A percentile compares a stretch with the other conserved stretches of the same genome.
These are phyloP conservation scores for Metschnikowia vanudenii DNA, from an alignment of 805 yeast genomes.

Conservation along the genomic window DNA sequence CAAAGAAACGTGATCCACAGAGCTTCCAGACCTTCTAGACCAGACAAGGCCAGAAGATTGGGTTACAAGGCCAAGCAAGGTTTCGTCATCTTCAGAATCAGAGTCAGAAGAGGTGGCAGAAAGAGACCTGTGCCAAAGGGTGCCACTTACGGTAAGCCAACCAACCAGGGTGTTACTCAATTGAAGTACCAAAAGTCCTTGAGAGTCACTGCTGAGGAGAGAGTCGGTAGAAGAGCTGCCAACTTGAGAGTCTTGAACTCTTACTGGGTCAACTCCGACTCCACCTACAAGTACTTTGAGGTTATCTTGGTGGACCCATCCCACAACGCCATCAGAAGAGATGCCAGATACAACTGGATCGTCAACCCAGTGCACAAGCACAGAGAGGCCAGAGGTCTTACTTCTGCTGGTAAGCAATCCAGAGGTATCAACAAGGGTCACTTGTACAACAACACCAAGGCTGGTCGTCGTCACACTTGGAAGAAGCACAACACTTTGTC, in stretches of 20 bases:
- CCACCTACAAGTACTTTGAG: slow-evolving; percentile 99
- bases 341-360: slow-evolving; percentile 99
- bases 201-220: slow-evolving; percentile 99
- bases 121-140: slow-evolving; percentile 99
- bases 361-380: slow-evolving; percentile 99
- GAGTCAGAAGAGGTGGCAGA: slow-evolving; percentile 99
- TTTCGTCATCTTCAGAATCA: slow-evolving; percentile 95
- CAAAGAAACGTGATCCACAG: slow-evolving; percentile 98
- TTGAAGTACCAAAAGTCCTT: slow-evolving; percentile 98
- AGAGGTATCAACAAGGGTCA: slow-evolving; percentile 99
- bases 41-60: slow-evolving; percentile 99
- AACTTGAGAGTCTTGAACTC: slow-evolving; percentile 99
- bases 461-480: slow-evolving; percentile 99
- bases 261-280: slow-evolving; percentile 99
- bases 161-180: slow-evolving; percentile 99
- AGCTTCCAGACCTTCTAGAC: slow-evolving; percentile 97
- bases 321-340: slow-evolving; percentile 99
- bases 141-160: slow-evolving; percentile 99
- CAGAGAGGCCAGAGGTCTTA: slow-evolving; percentile 99
- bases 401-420: slow-evolving; percentile 97
- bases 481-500: slow-evolving; percentile 98
- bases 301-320: slow-evolving; percentile 96
- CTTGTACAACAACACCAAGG: slow-evolving; percentile 95
- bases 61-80: slow-evolving; percentile 99
- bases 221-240: slow-evolving; percentile 98